Conservation (phyloP, 805 yeast genomes). For the Yarrowia alimentaria region DNA sequence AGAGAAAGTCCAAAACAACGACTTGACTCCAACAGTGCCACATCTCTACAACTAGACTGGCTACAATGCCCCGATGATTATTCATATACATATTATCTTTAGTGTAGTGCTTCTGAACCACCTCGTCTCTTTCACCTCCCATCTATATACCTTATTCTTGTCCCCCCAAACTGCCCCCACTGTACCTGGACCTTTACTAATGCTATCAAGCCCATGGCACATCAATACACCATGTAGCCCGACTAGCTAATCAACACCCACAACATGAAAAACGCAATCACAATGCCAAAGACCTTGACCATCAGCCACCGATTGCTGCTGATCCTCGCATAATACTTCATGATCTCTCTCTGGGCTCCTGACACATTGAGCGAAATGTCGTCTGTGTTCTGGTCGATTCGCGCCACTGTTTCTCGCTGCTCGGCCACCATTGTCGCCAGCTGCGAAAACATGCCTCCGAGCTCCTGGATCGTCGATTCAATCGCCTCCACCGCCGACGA, state of each 20-base stretch:
- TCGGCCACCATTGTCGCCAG: conserved; percentile 96
- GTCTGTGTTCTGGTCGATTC: conserved; percentile 93
- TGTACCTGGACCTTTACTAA: too few relatives aligned
- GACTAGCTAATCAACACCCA: conserved; percentile 41
- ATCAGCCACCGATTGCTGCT: conserved; percentile 91
- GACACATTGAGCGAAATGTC: conserved; percentile 84
- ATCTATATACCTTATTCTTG: too few relatives aligned
- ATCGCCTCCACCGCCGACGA: conserved; percentile 91
- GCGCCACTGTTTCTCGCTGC: conserved; percentile 92
- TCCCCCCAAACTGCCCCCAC: too few relatives aligned
- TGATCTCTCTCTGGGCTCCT: conserved; percentile 92
- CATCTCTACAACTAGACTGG: too few relatives aligned
- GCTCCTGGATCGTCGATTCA: conserved; percentile 95
- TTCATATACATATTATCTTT: too few relatives aligned
- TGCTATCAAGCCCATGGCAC: too few relatives aligned
- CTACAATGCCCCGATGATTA: too few relatives aligned
- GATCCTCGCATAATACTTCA: conserved; percentile 84
- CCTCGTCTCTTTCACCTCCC: too few relatives aligned
- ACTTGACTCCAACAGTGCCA: too few relatives aligned
- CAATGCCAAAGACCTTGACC: conserved; percentile 81
- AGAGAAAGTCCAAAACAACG: too few relatives aligned
- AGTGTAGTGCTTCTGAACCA: too few relatives aligned
- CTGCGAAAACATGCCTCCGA: conserved; percentile 91
- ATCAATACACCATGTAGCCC: too few relatives aligned
- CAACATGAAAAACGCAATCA: conserved; percentile 51